Conservation (phyloP, 768 basidiomycete genomes). For the Russula ochroleuca region DNA sequence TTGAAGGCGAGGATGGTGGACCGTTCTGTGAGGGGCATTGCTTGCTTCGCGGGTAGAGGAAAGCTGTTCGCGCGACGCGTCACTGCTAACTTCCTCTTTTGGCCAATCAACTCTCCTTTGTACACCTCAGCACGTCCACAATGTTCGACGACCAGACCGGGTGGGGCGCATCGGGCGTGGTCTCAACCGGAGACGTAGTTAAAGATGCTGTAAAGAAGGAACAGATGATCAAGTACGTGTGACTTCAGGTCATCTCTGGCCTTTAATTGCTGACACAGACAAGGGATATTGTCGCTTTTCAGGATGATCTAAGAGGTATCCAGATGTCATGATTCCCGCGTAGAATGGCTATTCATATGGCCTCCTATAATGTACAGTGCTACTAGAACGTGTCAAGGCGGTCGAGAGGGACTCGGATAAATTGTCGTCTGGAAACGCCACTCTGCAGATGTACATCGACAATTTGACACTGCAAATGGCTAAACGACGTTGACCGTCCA, state of each 20-base stretch:
- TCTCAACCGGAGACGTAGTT: conserved; percentile 56
- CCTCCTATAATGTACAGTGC: conserved; percentile 42
- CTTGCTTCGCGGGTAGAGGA: neutral
- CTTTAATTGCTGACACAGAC: neutral
- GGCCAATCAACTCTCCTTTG: neutral
- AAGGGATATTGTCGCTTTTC: conserved; percentile 72
- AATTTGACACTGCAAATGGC: conserved; percentile 87
- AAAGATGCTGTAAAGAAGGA: conserved; percentile 77
- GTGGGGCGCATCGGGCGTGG: conserved; percentile 31
- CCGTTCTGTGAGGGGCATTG: conserved; percentile 24
- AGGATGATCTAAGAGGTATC: conserved; percentile 72
- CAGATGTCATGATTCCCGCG: neutral
- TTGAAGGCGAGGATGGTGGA: conserved; percentile 46
- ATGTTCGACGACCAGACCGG: conserved; percentile 26
- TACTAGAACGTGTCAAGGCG: conserved; percentile 59
- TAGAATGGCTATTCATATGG: neutral
- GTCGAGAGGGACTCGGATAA: conserved; percentile 81
- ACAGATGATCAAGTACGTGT: conserved; percentile 63
- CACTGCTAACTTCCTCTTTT: conserved; percentile 15
- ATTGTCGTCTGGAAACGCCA: conserved; percentile 72
- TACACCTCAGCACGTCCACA: neutral
- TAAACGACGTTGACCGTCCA: conserved; percentile 52
- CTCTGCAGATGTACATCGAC: conserved; percentile 85
- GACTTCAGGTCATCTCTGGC: neutral
- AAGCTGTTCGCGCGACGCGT: conserved; percentile 13